Evolutionary conservation across 1,284 basidiomycete genomes (phyloP).

Genomic region (Apiotrichum brassicae): DNA sequence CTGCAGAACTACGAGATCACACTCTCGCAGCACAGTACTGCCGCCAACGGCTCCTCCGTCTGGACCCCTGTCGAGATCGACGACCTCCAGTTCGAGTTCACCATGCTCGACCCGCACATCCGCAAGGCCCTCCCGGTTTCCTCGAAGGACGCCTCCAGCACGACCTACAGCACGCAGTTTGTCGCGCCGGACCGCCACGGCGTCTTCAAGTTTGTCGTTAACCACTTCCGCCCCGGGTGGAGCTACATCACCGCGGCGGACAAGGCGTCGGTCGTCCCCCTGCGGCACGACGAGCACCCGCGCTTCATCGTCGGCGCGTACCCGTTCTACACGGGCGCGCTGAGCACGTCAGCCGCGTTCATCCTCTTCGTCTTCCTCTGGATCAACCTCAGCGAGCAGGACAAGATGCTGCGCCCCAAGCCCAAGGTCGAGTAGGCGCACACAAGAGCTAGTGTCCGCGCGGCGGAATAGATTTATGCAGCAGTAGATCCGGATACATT

Average conservation of each 20-base stretch:
- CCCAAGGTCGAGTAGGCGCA: constrained; percentile 21
- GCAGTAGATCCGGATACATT: neutral
- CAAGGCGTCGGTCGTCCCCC: constrained; percentile 81
- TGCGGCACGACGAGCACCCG: constrained; percentile 89
- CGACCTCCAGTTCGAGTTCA: constrained; percentile 87
- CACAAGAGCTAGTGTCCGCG: neutral
- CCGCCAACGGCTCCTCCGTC: constrained; percentile 24
- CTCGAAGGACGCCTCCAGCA: constrained; percentile 9
- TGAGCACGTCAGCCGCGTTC: constrained; percentile 78
- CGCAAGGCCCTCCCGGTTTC: constrained; percentile 62
- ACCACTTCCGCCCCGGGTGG: constrained; percentile 80
- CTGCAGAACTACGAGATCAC: constrained; percentile 69
- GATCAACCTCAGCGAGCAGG: constrained; percentile 59
- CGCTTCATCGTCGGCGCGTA: constrained; percentile 88
- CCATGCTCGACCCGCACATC: constrained; percentile 94
- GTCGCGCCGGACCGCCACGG: constrained; percentile 89
- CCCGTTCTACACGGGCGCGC: constrained; percentile 88
- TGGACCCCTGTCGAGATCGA: constrained; percentile 70
- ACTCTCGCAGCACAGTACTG: constrained; percentile 36
- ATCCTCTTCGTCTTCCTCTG: constrained; percentile 76
- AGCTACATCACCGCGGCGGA: constrained; percentile 65
- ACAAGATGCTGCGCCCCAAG: constrained; percentile 42
- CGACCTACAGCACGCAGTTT: constrained; percentile 69
- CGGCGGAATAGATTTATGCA: neutral
- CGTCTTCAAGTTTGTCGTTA: constrained; percentile 90